Conservation (phyloP, 495 filamentous ascomycete genomes). For the Penicillium bialowiezense region DNA sequence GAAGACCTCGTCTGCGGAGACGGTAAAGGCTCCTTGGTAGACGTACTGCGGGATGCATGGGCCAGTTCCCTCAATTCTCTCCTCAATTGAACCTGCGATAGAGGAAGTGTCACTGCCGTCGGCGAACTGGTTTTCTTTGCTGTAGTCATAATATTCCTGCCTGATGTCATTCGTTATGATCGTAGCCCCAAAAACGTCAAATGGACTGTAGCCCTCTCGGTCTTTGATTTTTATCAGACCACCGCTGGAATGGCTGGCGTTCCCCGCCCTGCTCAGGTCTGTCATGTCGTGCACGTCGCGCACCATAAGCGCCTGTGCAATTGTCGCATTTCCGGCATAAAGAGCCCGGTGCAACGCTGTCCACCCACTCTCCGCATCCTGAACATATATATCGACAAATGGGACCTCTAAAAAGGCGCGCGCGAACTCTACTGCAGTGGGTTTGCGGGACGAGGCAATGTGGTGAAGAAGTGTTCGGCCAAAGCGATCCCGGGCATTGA, state of each 20-base stretch:
- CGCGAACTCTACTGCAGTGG: conserved; percentile 68
- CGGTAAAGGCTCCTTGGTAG: conserved; percentile 32
- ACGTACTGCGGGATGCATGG: conserved; percentile 15
- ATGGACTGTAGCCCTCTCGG: conserved; percentile 88
- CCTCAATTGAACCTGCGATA: conserved; percentile 34
- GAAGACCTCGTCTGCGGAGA: conserved; percentile 80
- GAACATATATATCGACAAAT: conserved; percentile 76
- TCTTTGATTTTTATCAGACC: conserved; percentile 93
- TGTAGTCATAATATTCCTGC: conserved; percentile 24
- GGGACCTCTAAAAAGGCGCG: conserved; percentile 75
- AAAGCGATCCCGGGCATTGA: conserved; percentile 75
- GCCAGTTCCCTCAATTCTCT: conserved; percentile 36
- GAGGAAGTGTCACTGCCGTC: conserved; percentile 36
- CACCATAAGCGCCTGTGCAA: conserved; percentile 75
- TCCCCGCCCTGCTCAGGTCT: conserved; percentile 44
- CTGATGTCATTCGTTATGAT: conserved; percentile 60
- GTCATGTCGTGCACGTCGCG: conserved; percentile 68
- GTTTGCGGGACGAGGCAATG: conserved; percentile 69
- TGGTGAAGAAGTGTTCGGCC: conserved; percentile 85
- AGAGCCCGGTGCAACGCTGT: conserved; percentile 89
- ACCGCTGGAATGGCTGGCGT: conserved; percentile 47
- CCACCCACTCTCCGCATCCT: conserved; percentile 93
- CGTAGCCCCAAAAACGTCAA: conserved; percentile 83
- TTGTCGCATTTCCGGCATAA: conserved; percentile 87
- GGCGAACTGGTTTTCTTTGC: conserved; percentile 8